These are phyloP conservation scores for Willaertia magna DNA, from an alignment of 208 protist genomes.

Conservation along the genomic window DNA sequence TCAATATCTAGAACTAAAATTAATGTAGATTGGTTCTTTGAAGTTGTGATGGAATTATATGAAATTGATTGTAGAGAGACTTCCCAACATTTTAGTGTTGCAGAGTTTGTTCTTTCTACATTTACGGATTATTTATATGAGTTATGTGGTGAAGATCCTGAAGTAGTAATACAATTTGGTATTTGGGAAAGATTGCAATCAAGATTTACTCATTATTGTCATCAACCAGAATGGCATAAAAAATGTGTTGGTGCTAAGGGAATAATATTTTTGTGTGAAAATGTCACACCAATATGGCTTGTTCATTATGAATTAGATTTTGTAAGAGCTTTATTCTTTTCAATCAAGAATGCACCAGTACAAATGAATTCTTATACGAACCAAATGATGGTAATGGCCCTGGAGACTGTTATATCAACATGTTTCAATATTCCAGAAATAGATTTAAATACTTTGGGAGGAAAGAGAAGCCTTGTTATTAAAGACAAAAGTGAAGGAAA, in stretches of 20 bases:
- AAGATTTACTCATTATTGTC: neutral
- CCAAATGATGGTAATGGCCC: neutral
- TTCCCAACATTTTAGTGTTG: neutral
- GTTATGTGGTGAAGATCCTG: neutral
- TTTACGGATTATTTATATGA: neutral
- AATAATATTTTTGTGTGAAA: neutral
- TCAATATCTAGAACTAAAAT: neutral
- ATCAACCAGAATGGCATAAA: constrained; percentile 14
- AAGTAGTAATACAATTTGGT: neutral
- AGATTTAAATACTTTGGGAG: no score
- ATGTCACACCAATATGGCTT: neutral
- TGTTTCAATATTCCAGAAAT: neutral
- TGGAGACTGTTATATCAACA: neutral
- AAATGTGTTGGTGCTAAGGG: neutral
- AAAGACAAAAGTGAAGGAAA: no score
- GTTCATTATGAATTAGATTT: neutral
- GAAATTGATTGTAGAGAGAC: neutral
- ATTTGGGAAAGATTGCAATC: neutral
- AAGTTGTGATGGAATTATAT: neutral
- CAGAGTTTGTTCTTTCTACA: neutral
- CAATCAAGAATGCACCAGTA: neutral
- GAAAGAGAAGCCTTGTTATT: no score
- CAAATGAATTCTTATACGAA: neutral
- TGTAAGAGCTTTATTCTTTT: neutral
- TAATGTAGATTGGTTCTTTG: neutral